These are phyloP conservation scores for Yamadazyma blattariae DNA, from an alignment of 1,139 yeast species.

Conservation along the genomic window DNA sequence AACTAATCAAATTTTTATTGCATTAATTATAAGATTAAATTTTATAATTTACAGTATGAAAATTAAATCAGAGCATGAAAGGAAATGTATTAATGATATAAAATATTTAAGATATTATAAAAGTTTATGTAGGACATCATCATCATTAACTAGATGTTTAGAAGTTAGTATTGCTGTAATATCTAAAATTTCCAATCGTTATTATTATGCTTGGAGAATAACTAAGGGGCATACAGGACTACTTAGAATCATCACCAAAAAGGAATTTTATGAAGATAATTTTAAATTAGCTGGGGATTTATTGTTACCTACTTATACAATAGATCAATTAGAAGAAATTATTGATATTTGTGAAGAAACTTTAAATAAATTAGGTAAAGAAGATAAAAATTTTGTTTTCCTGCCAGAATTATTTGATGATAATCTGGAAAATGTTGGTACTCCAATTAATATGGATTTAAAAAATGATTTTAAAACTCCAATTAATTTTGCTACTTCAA, in stretches of 20 bases:
- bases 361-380: slow-evolving; percentile 20
- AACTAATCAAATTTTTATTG: slow-evolving; percentile 31
- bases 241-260: slow-evolving; percentile 25
- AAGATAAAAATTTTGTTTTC: slow-evolving; percentile 8
- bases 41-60: slow-evolving; percentile 18
- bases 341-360: slow-evolving; percentile 26
- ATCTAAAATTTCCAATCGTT: slow-evolving; percentile 39
- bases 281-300: slow-evolving; percentile 11
- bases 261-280: slow-evolving; percentile 28
- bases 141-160: slow-evolving; percentile 31
- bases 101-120: slow-evolving; percentile 19
- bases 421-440: neutral
- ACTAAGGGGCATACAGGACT: slow-evolving; percentile 40
- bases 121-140: slow-evolving; percentile 26
- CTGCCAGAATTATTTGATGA: slow-evolving; percentile 10
- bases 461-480: neutral
- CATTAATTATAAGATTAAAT: slow-evolving; percentile 30
- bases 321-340: slow-evolving; percentile 27
- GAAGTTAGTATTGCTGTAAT: slow-evolving; percentile 36
- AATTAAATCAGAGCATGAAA: slow-evolving; percentile 16
- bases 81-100: slow-evolving; percentile 15
- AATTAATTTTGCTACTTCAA: no score
- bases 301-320: slow-evolving; percentile 13
- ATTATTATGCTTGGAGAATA: slow-evolving; percentile 53
- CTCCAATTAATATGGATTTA: neutral